A percentile compares a stretch with the other conserved stretches of the same genome.
Evolutionary conservation across 2,329 filamentous ascomycete species (phyloP).

Genomic region (Talaromyces islandicus): DNA sequence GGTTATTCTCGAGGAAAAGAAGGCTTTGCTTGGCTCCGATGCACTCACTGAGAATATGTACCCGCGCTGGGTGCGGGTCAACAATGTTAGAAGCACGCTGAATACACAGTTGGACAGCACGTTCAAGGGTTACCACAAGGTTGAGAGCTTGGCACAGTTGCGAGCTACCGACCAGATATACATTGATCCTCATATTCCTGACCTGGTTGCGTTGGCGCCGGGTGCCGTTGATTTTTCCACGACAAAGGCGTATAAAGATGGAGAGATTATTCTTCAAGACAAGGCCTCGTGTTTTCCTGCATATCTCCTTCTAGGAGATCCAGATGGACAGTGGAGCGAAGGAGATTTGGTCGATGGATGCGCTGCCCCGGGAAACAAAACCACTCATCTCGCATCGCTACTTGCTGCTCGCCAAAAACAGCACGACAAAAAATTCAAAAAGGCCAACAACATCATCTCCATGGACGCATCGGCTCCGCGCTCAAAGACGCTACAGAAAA

Average conservation of each 20-base stretch:
- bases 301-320: slow-evolving; percentile 65
- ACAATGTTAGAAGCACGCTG: slow-evolving; percentile 66
- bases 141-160: slow-evolving; percentile 54
- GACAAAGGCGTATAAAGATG: slow-evolving; percentile 65
- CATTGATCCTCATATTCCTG: slow-evolving; percentile 75
- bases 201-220: slow-evolving; percentile 72
- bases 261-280: slow-evolving; percentile 84
- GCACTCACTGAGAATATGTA: slow-evolving; percentile 40
- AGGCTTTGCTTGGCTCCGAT: slow-evolving; percentile 41
- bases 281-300: slow-evolving; percentile 97
- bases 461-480: slow-evolving; percentile 44
- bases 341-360: slow-evolving; percentile 88
- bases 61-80: slow-evolving; percentile 90
- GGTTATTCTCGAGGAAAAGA: slow-evolving; percentile 27
- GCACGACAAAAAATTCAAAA: background rate
- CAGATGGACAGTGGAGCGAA: slow-evolving; percentile 47
- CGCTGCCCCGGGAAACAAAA: slow-evolving; percentile 95
- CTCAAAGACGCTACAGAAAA: slow-evolving; percentile 71
- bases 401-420: slow-evolving; percentile 35
- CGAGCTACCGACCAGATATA: slow-evolving; percentile 47
- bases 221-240: slow-evolving; percentile 62
- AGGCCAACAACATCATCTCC: slow-evolving; percentile 46
- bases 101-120: slow-evolving; percentile 68
- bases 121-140: slow-evolving; percentile 59
- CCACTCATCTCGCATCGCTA: slow-evolving; percentile 82